Percentiles rank a stretch among this genome's conserved stretches.
Evolutionary conservation across 495 filamentous ascomycete genomes (phyloP).

Genomic region (Aspergillus incahuasiensis): DNA sequence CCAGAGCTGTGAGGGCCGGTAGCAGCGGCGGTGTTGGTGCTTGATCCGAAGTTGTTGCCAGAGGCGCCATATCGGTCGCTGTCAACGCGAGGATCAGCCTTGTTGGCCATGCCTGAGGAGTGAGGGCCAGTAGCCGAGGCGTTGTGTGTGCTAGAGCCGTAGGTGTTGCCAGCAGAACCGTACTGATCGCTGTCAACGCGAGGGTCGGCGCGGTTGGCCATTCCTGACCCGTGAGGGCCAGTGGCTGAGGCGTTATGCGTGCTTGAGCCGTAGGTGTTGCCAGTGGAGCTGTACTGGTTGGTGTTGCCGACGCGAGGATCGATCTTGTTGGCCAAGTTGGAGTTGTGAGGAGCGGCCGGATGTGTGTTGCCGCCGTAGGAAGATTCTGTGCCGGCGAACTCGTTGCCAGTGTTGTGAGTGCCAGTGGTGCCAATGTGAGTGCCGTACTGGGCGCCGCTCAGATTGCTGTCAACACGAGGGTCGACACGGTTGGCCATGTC

Average conservation of each 20-base stretch:
- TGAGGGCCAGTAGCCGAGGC: conserved; percentile 36
- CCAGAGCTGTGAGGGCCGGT: conserved; percentile 42
- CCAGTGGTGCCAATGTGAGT: conserved; percentile 1
- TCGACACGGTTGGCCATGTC: conserved; percentile 44
- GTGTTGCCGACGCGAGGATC: conserved; percentile 43
- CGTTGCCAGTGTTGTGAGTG: conserved; percentile 12
- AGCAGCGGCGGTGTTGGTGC: no score
- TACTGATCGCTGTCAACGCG: conserved; percentile 31
- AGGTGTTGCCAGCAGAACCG: background rate
- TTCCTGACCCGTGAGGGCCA: conserved; percentile 42
- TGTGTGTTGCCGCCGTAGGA: background rate
- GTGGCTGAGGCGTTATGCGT: conserved; percentile 14
- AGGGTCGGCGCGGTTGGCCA: conserved; percentile 47
- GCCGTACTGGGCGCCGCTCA: background rate
- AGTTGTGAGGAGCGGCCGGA: conserved; percentile 33
- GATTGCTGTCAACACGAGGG: conserved; percentile 33
- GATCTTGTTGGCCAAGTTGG: conserved; percentile 40
- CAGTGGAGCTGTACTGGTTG: conserved; percentile 1
- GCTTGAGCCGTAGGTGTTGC: background rate
- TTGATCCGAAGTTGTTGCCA: background rate
- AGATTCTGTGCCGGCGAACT: background rate
- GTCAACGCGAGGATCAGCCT: conserved; percentile 39
- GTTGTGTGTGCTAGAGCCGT: conserved; percentile 4
- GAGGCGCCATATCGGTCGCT: background rate
- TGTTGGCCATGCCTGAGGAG: conserved; percentile 51